Evolutionary conservation across 2,329 filamentous ascomycete genomes (phyloP).

Genomic region (Curvularia lunata): DNA sequence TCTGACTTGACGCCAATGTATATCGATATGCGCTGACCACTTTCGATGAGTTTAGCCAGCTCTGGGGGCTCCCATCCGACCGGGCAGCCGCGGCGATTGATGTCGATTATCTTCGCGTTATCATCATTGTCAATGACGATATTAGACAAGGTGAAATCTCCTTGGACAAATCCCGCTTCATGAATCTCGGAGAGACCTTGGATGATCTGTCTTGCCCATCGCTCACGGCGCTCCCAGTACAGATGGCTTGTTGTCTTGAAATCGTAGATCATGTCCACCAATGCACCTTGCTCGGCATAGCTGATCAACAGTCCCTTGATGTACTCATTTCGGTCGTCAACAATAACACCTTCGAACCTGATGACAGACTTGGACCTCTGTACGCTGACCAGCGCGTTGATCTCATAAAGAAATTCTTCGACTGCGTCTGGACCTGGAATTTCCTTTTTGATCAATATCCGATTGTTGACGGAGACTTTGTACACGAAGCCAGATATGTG

Average conservation of each 20-base stretch:
- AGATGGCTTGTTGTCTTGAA: slow-evolving; percentile 61
- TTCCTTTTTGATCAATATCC: slow-evolving; percentile 92
- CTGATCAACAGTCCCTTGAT: slow-evolving; percentile 91
- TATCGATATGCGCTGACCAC: slow-evolving; percentile 89
- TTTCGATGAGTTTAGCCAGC: slow-evolving; percentile 81
- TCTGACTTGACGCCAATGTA: slow-evolving; percentile 99
- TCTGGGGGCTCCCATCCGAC: slow-evolving; percentile 98
- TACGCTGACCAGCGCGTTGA: slow-evolving; percentile 87
- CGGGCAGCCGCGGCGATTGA: slow-evolving; percentile 95
- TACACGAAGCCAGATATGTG: slow-evolving; percentile 98
- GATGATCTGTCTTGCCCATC: slow-evolving; percentile 91
- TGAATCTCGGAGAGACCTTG: slow-evolving; percentile 90
- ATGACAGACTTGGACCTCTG: slow-evolving; percentile 78
- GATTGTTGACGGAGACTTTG: slow-evolving; percentile 75
- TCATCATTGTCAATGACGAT: slow-evolving; percentile 87
- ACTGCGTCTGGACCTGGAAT: slow-evolving; percentile 95
- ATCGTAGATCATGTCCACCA: slow-evolving; percentile 92
- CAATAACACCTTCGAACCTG: slow-evolving; percentile 82
- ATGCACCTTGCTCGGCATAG: slow-evolving; percentile 82
- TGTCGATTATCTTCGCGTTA: slow-evolving; percentile 96
- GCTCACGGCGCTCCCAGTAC: slow-evolving; percentile 75
- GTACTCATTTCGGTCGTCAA: slow-evolving; percentile 73
- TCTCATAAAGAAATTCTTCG: slow-evolving; percentile 96
- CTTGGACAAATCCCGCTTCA: slow-evolving; percentile 94
- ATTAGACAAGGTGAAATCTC: slow-evolving; percentile 96